Evolutionary conservation across 768 basidiomycete genomes (phyloP).

Genomic region (Suillus sp.): DNA sequence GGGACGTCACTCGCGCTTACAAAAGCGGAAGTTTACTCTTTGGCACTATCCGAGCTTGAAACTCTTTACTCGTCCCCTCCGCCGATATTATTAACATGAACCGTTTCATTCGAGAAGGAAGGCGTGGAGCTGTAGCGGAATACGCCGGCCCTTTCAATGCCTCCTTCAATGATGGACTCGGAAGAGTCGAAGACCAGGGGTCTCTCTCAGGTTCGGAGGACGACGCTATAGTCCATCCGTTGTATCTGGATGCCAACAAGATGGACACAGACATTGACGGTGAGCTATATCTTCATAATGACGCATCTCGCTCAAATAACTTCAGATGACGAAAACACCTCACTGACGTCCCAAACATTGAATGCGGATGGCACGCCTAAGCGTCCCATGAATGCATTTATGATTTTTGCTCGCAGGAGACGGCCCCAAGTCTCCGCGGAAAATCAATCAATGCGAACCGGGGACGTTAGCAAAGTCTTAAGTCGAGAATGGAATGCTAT

Average conservation of each 20-base stretch:
- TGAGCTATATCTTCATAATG: slow-evolving; percentile 26
- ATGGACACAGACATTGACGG: slow-evolving; percentile 50
- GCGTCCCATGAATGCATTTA: slow-evolving; percentile 92
- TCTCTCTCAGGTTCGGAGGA: slow-evolving; percentile 64
- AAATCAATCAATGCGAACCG: slow-evolving; percentile 87
- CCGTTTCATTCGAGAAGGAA: slow-evolving; percentile 25
- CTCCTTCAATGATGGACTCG: slow-evolving; percentile 20
- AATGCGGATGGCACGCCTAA: slow-evolving; percentile 89
- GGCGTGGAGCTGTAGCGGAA: slow-evolving; percentile 32
- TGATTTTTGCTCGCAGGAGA: slow-evolving; percentile 86
- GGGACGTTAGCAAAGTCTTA: slow-evolving; percentile 86
- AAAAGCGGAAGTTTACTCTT: slow-evolving; percentile 14
- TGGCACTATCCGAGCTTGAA: slow-evolving; percentile 4
- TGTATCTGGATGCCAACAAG: slow-evolving; percentile 39
- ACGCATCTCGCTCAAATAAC: slow-evolving; percentile 18
- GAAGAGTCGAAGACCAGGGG: slow-evolving; percentile 46
- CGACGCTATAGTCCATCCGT: slow-evolving; percentile 39
- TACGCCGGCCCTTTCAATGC: slow-evolving; percentile 29
- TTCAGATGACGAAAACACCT: slow-evolving; percentile 42
- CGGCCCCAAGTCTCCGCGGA: slow-evolving; percentile 85
- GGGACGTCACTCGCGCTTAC: slow-evolving; percentile 29
- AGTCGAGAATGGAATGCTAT: slow-evolving; percentile 86
- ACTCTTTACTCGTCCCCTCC: slow-evolving; percentile 19
- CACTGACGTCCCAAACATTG: slow-evolving; percentile 75
- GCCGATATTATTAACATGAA: slow-evolving; percentile 29